Evolutionary conservation across 345 rosid genomes (phyloP).

Genomic region (Erysimum cheiranthoides): DNA sequence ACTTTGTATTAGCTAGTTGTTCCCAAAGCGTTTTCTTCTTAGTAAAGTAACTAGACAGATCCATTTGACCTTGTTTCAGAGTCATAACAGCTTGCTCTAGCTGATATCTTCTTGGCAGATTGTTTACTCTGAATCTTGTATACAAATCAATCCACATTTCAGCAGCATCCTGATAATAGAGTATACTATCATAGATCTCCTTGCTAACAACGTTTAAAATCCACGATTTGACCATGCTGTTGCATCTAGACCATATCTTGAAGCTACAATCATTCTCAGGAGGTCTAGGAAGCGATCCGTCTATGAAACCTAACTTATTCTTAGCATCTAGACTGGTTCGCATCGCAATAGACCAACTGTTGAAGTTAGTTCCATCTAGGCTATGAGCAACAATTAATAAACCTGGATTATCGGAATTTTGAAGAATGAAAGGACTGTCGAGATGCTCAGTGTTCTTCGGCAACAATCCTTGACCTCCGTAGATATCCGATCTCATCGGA

Average conservation of each 20-base stretch:
- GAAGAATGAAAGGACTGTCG: too few relatives aligned
- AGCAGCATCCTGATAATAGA: not conserved
- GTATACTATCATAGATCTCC: not conserved
- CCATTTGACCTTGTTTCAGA: not conserved
- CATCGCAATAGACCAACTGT: not conserved
- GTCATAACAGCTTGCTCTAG: not conserved
- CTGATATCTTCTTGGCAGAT: not conserved
- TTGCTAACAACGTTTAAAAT: not conserved
- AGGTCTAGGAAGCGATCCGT: not conserved
- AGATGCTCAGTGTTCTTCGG: too few relatives aligned
- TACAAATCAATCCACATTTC: not conserved
- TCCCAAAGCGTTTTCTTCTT: conserved; percentile 9
- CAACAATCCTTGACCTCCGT: too few relatives aligned
- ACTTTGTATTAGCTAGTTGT: not conserved
- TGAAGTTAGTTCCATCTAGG: not conserved
- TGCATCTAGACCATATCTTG: not conserved
- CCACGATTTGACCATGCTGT: not conserved
- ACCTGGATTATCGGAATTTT: conserved; percentile 1
- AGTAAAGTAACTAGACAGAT: not conserved
- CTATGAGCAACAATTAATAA: not conserved
- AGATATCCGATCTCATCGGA: too few relatives aligned
- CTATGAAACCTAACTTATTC: not conserved
- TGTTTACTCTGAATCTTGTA: not conserved
- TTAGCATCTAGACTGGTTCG: not conserved
- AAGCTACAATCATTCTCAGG: not conserved